Evolutionary conservation across 1,284 basidiomycete genomes (phyloP).

Genomic region (Entoloma clypeatum): DNA sequence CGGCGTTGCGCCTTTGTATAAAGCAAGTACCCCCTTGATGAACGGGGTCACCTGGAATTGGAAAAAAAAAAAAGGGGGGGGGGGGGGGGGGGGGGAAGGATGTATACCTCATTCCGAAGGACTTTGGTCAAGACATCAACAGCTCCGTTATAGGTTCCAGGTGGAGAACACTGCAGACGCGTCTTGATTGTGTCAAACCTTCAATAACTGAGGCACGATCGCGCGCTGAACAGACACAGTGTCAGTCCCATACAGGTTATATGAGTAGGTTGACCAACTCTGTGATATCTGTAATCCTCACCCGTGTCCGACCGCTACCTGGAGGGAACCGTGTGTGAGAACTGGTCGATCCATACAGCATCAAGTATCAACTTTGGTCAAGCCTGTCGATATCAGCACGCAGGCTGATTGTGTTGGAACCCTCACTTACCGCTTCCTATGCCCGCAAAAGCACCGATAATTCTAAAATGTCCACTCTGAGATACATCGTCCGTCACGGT

Average conservation of each 20-base stretch:
- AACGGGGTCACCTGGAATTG: conserved; percentile 12
- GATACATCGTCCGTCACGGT: conserved; percentile 30
- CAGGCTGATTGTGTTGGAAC: conserved; percentile 3
- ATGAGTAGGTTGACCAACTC: conserved; percentile 14
- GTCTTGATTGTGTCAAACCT: conserved; percentile 78
- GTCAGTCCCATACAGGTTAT: too few species aligned
- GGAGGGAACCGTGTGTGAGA: conserved; percentile 19
- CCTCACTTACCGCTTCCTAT: conserved; percentile 52
- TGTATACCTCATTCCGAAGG: conserved; percentile 58
- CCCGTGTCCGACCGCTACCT: conserved; percentile 72
- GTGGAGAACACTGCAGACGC: conserved; percentile 69
- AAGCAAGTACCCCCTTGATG: conserved; percentile 45
- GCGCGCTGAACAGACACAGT: too few species aligned
- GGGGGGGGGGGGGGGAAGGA: not conserved
- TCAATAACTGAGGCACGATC: conserved; percentile 14
- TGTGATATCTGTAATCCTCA: conserved; percentile 28
- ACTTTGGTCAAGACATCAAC: conserved; percentile 64
- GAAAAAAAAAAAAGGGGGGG: conserved; percentile 5
- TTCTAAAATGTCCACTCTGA: conserved; percentile 38
- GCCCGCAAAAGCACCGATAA: conserved; percentile 59
- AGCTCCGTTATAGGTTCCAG: conserved; percentile 65
- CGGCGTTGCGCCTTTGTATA: conserved; percentile 72
- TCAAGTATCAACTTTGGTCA: conserved; percentile 50
- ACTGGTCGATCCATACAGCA: conserved; percentile 8
- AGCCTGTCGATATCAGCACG: conserved; percentile 34